Base-by-base conservation (phyloP, 2,329 filamentous ascomycete species). In the Emergomyces orientalis region DNA sequence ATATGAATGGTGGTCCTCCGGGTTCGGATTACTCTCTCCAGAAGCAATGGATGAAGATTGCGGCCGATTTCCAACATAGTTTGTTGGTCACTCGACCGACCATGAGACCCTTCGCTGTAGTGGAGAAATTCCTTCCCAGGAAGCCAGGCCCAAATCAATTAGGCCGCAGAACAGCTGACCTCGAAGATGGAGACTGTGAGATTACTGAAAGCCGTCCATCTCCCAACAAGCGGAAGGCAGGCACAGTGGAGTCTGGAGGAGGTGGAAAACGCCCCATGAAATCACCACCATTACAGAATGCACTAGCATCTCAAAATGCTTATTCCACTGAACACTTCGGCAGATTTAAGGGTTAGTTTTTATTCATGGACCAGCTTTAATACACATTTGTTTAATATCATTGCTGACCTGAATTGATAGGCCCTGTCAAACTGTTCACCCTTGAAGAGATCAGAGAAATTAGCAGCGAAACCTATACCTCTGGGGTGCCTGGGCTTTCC, bases 401-500 rank as follows among this genome's bases (percentile, higher is more conserved):
- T 59, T 22, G 19, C 37, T 59, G 41, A 59, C 22, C 14, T 19
- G 17, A 47, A 43, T 7, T 34, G 34, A 6, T 43, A 68, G 68
- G 25, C 3, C 63, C 71, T 1, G 67, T 63, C 0, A 66, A 65
- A 13, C 64, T 58, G 3, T 76, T 76, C 39, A 67, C 62, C 0
- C 70, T 77, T 37, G 67, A 69, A 17, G 71, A 74, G 2, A 83
- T 89, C 1, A 79, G 81, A 0, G 72, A 77, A 0, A 80, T 85
- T 13, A 86, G 88, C 17, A 73, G 77, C 22, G 74, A 77, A 3
- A 83, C 83, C 14, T 82, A 81, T 32, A 78, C 78, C 22, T 81
- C 84, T 0, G 85, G 86, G 0, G 78, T 86, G 67, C 85, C 84
- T 0, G 81, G 82, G 7, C 78, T 85, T 0, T 81, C 85, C 0